Evolutionary conservation across 2,329 filamentous ascomycete genomes (phyloP).

Genomic region (Aspergillus sp.): DNA sequence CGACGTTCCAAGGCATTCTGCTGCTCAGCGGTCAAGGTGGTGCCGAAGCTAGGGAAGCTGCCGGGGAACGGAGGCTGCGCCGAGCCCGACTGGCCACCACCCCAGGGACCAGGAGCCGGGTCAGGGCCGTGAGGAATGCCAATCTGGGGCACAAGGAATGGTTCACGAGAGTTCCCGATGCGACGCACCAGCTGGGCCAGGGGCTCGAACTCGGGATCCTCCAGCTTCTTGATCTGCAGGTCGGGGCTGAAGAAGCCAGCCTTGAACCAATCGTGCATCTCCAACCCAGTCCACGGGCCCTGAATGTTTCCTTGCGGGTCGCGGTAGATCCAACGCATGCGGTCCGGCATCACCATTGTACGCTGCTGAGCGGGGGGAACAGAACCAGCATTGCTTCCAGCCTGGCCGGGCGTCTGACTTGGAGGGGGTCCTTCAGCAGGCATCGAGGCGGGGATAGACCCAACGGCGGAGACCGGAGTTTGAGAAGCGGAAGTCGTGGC

Average conservation of each 20-base stretch:
- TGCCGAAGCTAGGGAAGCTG: slow-evolving; percentile 93
- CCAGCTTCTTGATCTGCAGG: slow-evolving; percentile 88
- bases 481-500: slow-evolving; percentile 32
- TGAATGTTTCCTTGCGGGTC: slow-evolving; percentile 91
- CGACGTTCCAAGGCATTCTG: slow-evolving; percentile 94
- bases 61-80: slow-evolving; percentile 86
- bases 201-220: slow-evolving; percentile 92
- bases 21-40: slow-evolving; percentile 93
- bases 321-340: slow-evolving; percentile 98
- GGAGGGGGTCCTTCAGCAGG: slow-evolving; percentile 28
- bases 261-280: slow-evolving; percentile 99
- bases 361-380: slow-evolving; percentile 68
- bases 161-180: slow-evolving; percentile 95
- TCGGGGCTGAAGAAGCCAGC: slow-evolving; percentile 96
- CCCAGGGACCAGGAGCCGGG: slow-evolving; percentile 50
- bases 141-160: slow-evolving; percentile 95
- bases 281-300: slow-evolving; percentile 90
- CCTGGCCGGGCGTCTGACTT: slow-evolving; percentile 34
- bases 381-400: slow-evolving; percentile 54
- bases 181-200: slow-evolving; percentile 89
- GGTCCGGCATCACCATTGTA: slow-evolving; percentile 98
- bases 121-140: slow-evolving; percentile 86
- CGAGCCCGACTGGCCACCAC: slow-evolving; percentile 52
- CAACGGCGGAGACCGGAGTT: slow-evolving; percentile 35
- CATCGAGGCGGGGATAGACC: slow-evolving; percentile 29